Conservation (phyloP, 2,329 filamentous ascomycete species). For the Torrubiella hemipterigena region DNA sequence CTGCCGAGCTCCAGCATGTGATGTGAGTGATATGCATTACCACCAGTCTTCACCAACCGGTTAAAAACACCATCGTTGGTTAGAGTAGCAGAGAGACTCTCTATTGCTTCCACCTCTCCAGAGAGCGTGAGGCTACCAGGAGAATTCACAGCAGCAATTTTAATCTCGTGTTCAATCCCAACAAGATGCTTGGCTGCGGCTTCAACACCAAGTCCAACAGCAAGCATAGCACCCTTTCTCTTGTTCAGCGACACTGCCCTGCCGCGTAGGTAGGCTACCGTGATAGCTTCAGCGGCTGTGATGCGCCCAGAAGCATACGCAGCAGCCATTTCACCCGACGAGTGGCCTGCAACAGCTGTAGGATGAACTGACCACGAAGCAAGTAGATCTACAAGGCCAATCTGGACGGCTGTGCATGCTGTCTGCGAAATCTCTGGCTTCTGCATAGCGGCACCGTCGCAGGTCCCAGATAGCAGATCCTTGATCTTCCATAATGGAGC, state of each 20-base stretch:
- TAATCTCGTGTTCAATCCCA: background rate
- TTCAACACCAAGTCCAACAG: background rate
- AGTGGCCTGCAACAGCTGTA: conserved; percentile 1
- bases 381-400: conserved; percentile 2
- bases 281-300: conserved; percentile 9
- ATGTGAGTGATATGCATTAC: conserved; percentile 16
- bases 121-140: conserved; percentile 14
- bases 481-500: background rate
- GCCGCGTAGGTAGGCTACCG: conserved; percentile 10
- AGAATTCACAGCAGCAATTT: conserved; percentile 12
- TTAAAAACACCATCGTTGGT: conserved; percentile 9
- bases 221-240: background rate
- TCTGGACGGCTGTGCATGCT: conserved; percentile 2
- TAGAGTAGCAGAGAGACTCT: conserved; percentile 3
- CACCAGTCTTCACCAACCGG: conserved; percentile 11
- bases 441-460: background rate
- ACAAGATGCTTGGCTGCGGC: background rate
- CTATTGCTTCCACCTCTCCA: conserved; percentile 13
- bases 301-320: conserved; percentile 2
- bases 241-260: background rate
- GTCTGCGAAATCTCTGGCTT: conserved; percentile 1
- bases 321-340: conserved; percentile 4
- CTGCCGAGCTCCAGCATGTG: conserved; percentile 11
- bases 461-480: background rate
- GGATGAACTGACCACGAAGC: background rate